Evolutionary conservation across 257 asterid genomes (phyloP).

Genomic region (Solanum verrucosum): DNA sequence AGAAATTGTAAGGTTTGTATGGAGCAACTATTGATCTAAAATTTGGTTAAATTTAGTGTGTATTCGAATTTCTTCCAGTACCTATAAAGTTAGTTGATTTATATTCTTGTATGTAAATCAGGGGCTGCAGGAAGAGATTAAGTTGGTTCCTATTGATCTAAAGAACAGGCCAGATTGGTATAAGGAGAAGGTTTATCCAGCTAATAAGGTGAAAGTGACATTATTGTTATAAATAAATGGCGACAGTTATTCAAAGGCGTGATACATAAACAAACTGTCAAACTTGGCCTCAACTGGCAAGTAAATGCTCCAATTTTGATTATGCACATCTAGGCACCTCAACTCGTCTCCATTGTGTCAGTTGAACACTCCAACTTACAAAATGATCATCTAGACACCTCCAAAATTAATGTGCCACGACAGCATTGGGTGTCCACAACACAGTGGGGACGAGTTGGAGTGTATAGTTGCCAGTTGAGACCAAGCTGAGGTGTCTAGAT

Average conservation of each 20-base stretch:
- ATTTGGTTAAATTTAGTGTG: background rate
- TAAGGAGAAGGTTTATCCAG: constrained; percentile 79
- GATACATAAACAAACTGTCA: too few species aligned
- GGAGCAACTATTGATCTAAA: background rate
- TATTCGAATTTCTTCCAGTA: background rate
- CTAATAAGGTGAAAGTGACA: constrained; percentile 49
- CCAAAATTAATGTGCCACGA: too few species aligned
- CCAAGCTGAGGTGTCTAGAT: too few species aligned
- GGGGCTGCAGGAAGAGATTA: constrained; percentile 70
- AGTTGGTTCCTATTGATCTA: constrained; percentile 70
- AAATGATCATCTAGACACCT: too few species aligned
- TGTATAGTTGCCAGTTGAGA: too few species aligned
- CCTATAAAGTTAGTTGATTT: background rate
- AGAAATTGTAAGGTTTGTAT: constrained; percentile 60
- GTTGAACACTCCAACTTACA: too few species aligned
- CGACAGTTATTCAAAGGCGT: background rate
- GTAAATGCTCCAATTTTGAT: too few species aligned
- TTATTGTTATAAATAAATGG: background rate
- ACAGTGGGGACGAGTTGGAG: too few species aligned
- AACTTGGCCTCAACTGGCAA: too few species aligned
- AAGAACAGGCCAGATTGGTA: constrained; percentile 84
- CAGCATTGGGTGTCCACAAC: too few species aligned
- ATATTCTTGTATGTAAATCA: constrained; percentile 16
- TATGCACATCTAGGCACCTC: too few species aligned
- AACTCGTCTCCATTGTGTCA: too few species aligned